phyloP scores from a whole-genome alignment of 1,284 basidiomycete species.

The Papiliotrema laurentii region DNA sequence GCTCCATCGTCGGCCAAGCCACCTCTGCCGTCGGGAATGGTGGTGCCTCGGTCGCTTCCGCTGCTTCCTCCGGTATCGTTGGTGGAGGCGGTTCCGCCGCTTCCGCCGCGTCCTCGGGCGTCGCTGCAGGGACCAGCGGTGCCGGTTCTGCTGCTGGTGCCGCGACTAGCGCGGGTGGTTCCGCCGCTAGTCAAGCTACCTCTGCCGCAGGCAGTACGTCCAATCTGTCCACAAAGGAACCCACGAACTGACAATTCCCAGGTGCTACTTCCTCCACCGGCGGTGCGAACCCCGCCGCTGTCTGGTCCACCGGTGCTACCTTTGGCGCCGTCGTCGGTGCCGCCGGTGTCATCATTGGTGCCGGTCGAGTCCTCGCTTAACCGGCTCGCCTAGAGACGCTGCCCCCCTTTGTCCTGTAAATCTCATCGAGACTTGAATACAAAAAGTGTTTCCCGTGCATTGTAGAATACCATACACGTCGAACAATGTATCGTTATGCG shows the following conservation, averaged over 20 bases:
- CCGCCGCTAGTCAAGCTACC: conserved; percentile 3
- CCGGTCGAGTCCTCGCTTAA: conserved; percentile 19
- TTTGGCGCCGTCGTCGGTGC: conserved; percentile 14
- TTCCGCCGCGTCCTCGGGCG: background rate
- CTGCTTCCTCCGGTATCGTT: conserved; percentile 7
- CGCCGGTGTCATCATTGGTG: conserved; percentile 21
- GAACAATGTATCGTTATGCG: too few relatives aligned
- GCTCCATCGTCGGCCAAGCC: conserved; percentile 7
- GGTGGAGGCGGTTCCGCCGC: conserved; percentile 1
- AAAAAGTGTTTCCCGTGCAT: background rate
- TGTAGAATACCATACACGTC: too few relatives aligned
- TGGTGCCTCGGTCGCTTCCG: background rate
- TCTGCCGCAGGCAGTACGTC: conserved; percentile 10
- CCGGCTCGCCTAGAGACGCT: background rate
- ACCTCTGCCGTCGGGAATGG: conserved; percentile 6
- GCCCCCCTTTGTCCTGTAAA: background rate
- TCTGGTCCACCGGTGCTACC: conserved; percentile 1
- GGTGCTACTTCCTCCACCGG: background rate
- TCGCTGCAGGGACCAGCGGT: background rate
- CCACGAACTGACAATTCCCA: background rate
- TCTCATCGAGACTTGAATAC: background rate
- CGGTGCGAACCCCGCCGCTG: conserved; percentile 1
- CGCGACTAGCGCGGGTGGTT: conserved; percentile 1
- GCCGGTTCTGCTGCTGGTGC: background rate
- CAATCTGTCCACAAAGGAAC: background rate